Evolutionary conservation across 257 asterid genomes (phyloP).

Genomic region (Fraxinus excelsior): DNA sequence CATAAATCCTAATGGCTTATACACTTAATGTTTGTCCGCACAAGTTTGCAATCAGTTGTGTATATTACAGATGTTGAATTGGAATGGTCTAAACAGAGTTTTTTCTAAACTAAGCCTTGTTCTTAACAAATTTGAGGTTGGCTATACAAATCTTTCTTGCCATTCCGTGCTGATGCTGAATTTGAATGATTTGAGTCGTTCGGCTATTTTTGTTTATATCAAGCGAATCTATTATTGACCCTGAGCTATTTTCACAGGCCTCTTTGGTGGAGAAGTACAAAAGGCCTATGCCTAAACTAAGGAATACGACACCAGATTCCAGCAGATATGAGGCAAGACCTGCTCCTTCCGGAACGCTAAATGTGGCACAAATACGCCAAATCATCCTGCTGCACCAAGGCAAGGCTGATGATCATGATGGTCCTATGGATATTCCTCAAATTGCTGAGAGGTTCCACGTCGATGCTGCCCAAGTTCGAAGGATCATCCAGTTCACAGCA

Average conservation of each 20-base stretch:
- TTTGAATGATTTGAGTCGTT: background rate
- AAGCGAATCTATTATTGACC: background rate
- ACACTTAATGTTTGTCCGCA: background rate
- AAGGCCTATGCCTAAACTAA: slow-evolving; percentile 75
- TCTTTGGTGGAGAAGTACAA: slow-evolving; percentile 64
- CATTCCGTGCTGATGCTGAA: background rate
- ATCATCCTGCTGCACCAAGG: slow-evolving; percentile 82
- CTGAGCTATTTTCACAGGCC: slow-evolving; percentile 53
- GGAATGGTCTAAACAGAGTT: background rate
- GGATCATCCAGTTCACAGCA: slow-evolving; percentile 64
- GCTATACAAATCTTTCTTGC: background rate
- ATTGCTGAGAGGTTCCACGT: slow-evolving; percentile 63
- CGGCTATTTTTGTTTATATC: background rate
- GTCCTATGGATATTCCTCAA: slow-evolving; percentile 57
- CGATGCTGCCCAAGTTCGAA: slow-evolving; percentile 62
- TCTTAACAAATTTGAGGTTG: background rate
- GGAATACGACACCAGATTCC: slow-evolving; percentile 67
- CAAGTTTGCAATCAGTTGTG: too few relatives aligned
- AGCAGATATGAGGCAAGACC: slow-evolving; percentile 71
- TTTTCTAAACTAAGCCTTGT: background rate
- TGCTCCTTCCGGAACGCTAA: slow-evolving; percentile 80
- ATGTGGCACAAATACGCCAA: slow-evolving; percentile 65
- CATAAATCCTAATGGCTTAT: too few relatives aligned
- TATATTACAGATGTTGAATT: too few relatives aligned
- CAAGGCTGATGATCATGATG: slow-evolving; percentile 57